Percentiles rank a stretch among this genome's conserved stretches.
phyloP scores from a whole-genome alignment of 306 rosid genomes.

The Gynostemma pentaphyllum region DNA sequence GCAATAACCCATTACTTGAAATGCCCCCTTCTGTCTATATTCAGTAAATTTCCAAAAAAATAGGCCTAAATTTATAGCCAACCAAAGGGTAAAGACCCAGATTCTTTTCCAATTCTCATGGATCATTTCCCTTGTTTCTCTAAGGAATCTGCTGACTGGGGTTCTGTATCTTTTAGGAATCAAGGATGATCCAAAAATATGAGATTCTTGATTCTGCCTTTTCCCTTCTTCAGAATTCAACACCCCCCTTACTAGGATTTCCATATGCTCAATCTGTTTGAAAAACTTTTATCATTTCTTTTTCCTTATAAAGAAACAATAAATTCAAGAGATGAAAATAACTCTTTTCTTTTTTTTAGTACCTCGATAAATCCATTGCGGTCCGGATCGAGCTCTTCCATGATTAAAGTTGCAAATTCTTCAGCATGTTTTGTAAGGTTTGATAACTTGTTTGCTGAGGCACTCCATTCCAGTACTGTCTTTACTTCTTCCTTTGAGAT shows the following conservation, averaged over 20 bases:
- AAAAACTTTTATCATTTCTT: neutral
- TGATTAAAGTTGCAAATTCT: conserved; percentile 41
- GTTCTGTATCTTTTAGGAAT: conserved; percentile 30
- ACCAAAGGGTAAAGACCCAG: conserved; percentile 43
- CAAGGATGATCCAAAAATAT: neutral
- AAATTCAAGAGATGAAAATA: too few species aligned
- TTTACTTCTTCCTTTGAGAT: conserved; percentile 52
- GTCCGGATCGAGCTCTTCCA: conserved; percentile 66
- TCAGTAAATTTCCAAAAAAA: conserved; percentile 35
- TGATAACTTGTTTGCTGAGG: conserved; percentile 43
- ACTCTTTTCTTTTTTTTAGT: neutral
- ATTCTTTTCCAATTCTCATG: conserved; percentile 36
- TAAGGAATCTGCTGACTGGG: conserved; percentile 20
- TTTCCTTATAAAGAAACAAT: too few species aligned
- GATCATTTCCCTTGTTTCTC: conserved; percentile 11
- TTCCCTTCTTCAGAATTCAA: neutral
- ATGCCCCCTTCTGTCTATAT: conserved; percentile 30
- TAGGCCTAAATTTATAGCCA: conserved; percentile 29
- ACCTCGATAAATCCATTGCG: conserved; percentile 52
- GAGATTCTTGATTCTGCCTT: neutral
- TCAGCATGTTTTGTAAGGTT: conserved; percentile 36
- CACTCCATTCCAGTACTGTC: conserved; percentile 54
- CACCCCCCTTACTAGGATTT: conserved; percentile 22
- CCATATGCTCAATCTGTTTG: conserved; percentile 55
- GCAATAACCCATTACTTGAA: conserved; percentile 49